Evolutionary conservation across 2,329 filamentous ascomycete species (phyloP), one percentile per base, ranked within the genome.

Genomic region (Phialophora tarda): DNA sequence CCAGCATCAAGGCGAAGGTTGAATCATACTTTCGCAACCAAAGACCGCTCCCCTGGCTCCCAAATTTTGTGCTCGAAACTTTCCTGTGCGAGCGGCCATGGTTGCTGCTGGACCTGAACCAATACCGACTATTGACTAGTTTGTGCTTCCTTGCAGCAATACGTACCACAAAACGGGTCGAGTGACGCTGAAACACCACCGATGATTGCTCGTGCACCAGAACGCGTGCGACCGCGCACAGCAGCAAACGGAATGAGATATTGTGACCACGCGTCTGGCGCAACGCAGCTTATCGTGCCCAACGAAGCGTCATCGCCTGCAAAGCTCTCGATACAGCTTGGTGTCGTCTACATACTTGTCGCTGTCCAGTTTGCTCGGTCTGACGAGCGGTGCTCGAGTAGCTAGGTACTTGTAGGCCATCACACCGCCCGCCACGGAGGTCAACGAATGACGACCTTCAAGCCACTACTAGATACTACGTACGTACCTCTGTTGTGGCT

Each of bases 401-500:
- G 17, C 21, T 11, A 6, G 7, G 12, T 30, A 10, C 30, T 30
- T 30, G 30, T 10, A 10, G 30, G 8, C 24, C 21, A 17, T 55
- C 23, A 21, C 3, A 30, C 17, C 1, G 30, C 17, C 21, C 6
- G 14, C 28, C 24, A 17, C 6, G 53, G n/a, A 24, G 8, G 24
- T 11, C 14, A 17, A 55, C 7, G 30, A 7, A 26, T 56, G 7
- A 51, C n/a, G 30, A 32, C 1, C n/a, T 34, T 44, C 53, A 38
- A 62, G 53, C 34, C 60, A 55, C 50, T 30, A 34, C 8, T 11
- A n/a, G n/a, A n/a, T n/a, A n/a, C n/a, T n/a, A n/a, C n/a, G n/a
- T n/a, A 34, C 32, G 32, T 34, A 34, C 26, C 51, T 56, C 17
- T 11, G 26, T 32, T 14, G 51, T 34, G 23, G 53, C 24, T 26